Evolutionary conservation across 129 eudicot genomes (phyloP), one percentile per base, ranked within the genome.

Genomic region (Calendula officinalis): DNA sequence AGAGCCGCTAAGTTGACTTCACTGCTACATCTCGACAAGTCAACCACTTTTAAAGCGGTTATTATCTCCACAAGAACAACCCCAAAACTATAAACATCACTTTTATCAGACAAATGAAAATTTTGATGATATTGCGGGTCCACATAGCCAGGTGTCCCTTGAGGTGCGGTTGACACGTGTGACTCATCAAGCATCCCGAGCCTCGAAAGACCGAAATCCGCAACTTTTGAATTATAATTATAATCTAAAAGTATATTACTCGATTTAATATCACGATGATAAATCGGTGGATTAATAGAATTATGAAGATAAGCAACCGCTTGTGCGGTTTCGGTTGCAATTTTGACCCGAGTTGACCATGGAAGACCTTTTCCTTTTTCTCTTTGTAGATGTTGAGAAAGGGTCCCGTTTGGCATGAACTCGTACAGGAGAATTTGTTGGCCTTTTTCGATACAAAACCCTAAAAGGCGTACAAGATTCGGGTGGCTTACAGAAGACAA

Each of bases 61-160:
- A 91, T 84, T 43, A 91, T 91, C 66, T 91, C 98, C 6, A 91
- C 89, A 36, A 91, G 87, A 64, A 91, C 96, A 45, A 91, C 98
- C 22, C 98, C 98, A 5, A 82, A 87, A 64, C 98, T 91, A 76
- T 91, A 91, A 40, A 91, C 98, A 60, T 91, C 98, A 43, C 96
- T 91, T 58, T 91, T 91, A 59, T 91, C 96, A 32, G 98, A 88
- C 32, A 91, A 94, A 77, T 91, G 91, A 76, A 70, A 91, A 74
- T 85, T 88, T 64, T 91, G 98, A 71, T 91, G 98, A 68, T 91
- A 91, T 44, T 91, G 87, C 17, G 98, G 98, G 77, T 91, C 98
- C 1, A 91, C 95, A 34, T 91, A 91, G 68, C 98, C 98, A 1
- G 98, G 98, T 9, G 98, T 91, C 51, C 98, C 98, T 70, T 91